Evolutionary conservation across 2,329 filamentous ascomycete species (phyloP).

Genomic region (Trichophaea hybrida): DNA sequence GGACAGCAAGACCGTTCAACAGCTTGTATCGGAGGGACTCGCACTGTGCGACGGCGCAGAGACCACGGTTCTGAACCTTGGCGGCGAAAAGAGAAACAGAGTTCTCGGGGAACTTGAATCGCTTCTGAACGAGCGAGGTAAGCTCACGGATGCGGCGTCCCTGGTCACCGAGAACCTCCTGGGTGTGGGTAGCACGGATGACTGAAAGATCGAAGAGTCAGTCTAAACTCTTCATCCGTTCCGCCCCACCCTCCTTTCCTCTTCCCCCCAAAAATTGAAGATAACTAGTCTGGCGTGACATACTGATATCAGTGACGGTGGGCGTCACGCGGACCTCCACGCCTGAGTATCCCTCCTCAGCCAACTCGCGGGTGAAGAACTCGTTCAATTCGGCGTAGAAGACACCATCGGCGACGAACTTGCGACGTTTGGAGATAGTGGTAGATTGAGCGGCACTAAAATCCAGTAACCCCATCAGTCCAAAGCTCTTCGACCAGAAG

Average conservation of each 20-base stretch:
- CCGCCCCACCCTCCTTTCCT: not conserved
- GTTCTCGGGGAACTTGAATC: conserved; percentile 99
- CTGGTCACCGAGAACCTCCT: conserved; percentile 99
- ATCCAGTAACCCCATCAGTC: conserved; percentile 2
- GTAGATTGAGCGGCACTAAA: conserved; percentile 22
- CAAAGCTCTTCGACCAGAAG: not conserved
- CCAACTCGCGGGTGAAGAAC: conserved; percentile 99
- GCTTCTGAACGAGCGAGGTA: conserved; percentile 99
- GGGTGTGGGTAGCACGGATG: conserved; percentile 99
- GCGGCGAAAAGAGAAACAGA: conserved; percentile 98
- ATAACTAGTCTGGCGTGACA: conserved; percentile 26
- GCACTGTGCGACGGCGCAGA: conserved; percentile 99
- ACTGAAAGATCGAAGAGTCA: conserved; percentile 35
- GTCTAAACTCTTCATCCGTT: not conserved
- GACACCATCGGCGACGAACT: conserved; percentile 95
- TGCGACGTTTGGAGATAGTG: conserved; percentile 28
- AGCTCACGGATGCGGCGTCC: conserved; percentile 99
- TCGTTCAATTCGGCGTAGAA: conserved; percentile 99
- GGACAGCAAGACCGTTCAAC: conserved; percentile 96
- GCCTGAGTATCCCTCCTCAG: conserved; percentile 99
- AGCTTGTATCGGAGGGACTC: conserved; percentile 99
- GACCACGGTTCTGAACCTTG: conserved; percentile 99
- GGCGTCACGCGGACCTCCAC: conserved; percentile 99
- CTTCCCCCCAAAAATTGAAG: not conserved
- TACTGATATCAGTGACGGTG: conserved; percentile 97